Evolutionary conservation across 2,329 filamentous ascomycete species (phyloP).

Genomic region (Lachnellula occidentalis): DNA sequence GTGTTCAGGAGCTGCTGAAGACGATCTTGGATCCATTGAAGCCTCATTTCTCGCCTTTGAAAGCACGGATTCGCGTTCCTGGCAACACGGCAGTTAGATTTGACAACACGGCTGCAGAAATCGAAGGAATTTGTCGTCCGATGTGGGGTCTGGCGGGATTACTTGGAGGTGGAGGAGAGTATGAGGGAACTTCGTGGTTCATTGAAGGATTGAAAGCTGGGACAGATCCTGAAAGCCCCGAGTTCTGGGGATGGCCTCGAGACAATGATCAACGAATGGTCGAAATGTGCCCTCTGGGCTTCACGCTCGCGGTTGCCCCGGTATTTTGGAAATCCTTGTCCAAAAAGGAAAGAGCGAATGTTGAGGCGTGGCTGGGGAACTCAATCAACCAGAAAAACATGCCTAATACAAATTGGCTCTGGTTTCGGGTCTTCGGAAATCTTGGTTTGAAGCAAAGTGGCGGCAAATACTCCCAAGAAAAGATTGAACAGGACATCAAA

Average conservation of each 20-base stretch:
- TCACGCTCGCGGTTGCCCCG: conserved; percentile 61
- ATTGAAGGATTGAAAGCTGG: conserved; percentile 65
- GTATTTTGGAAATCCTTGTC: conserved; percentile 49
- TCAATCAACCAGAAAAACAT: conserved; percentile 77
- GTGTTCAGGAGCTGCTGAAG: conserved; percentile 55
- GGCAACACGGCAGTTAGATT: conserved; percentile 71
- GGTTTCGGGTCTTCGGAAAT: conserved; percentile 82
- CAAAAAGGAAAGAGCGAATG: conserved; percentile 56
- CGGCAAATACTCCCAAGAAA: conserved; percentile 62
- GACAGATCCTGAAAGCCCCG: conserved; percentile 61
- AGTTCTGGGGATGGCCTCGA: conserved; percentile 72
- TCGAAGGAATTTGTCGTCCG: conserved; percentile 55
- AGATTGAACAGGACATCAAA: conserved; percentile 68
- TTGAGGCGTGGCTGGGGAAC: conserved; percentile 68
- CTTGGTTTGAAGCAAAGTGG: conserved; percentile 71
- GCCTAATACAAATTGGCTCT: conserved; percentile 64
- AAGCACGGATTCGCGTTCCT: conserved; percentile 59
- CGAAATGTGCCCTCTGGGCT: conserved; percentile 76
- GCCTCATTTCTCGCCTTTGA: conserved; percentile 63
- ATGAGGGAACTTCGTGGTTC: conserved; percentile 59
- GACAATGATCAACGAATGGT: conserved; percentile 81
- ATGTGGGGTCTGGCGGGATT: conserved; percentile 70
- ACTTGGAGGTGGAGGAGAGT: conserved; percentile 62
- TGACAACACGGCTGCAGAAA: conserved; percentile 69
- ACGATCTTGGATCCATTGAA: conserved; percentile 65